A percentile compares a stretch with the other conserved stretches of the same genome.
phyloP scores from a whole-genome alignment of 176 grass and related monocot genomes.

The Juncus inflexus region DNA sequence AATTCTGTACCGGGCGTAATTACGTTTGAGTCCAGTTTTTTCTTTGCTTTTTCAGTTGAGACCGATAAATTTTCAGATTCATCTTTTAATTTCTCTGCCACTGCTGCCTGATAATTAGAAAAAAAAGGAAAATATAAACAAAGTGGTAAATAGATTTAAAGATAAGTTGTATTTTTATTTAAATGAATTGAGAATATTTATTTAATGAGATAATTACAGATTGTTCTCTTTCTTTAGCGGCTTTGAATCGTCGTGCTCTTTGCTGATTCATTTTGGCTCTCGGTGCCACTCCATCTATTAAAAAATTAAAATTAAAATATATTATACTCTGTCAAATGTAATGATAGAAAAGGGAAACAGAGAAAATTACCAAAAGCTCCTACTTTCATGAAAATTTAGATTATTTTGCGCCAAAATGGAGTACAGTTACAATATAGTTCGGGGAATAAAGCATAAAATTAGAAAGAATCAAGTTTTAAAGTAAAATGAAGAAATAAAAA shows the following conservation, averaged over 20 bases:
- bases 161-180: too few species aligned
- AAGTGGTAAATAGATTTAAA: too few species aligned
- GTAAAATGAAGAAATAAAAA: not conserved
- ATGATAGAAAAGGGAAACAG: too few species aligned
- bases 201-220: not conserved
- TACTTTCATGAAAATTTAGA: too few species aligned
- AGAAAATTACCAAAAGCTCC: too few species aligned
- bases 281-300: slow-evolving; percentile 31
- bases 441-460: not conserved
- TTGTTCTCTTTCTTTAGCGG: slow-evolving; percentile 4
- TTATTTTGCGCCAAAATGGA: too few species aligned
- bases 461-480: not conserved
- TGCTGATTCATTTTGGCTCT: slow-evolving; percentile 35
- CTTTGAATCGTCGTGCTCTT: slow-evolving; percentile 16
- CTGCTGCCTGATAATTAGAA: slow-evolving; percentile 9
- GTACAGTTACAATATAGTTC: not conserved
- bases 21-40: slow-evolving; percentile 27
- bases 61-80: not conserved
- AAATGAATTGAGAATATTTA: too few species aligned
- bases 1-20: slow-evolving; percentile 34
- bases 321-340: too few species aligned
- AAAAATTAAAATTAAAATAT: not conserved
- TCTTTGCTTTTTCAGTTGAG: not conserved
- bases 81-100: slow-evolving; percentile 11
- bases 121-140: not conserved